phyloP scores from a whole-genome alignment of 371 early-diverging fungal genomes.

The Mortierella polycephala region DNA sequence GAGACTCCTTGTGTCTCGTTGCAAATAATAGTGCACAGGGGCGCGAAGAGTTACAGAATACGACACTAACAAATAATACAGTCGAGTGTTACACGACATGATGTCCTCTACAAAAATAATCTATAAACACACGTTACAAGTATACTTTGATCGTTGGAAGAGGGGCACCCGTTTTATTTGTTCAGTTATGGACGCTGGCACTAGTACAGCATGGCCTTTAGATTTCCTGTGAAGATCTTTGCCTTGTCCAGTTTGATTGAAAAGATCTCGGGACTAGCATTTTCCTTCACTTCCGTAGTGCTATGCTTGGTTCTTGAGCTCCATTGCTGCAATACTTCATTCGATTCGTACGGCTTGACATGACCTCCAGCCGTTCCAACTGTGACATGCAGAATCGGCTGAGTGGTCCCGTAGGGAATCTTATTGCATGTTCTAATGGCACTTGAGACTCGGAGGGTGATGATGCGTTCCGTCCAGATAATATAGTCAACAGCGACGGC shows the following conservation, averaged over 20 bases:
- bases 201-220: constrained; percentile 37
- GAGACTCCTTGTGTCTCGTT: no score
- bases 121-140: no score
- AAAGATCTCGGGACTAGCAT: constrained; percentile 7
- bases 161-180: no score
- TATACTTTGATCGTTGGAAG: no score
- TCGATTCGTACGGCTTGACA: constrained; percentile 48
- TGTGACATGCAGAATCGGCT: constrained; percentile 29
- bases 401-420: constrained; percentile 12
- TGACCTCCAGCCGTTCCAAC: constrained; percentile 27
- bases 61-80: no score
- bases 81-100: no score
- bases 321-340: constrained; percentile 35
- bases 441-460: constrained; percentile 13
- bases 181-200: background rate
- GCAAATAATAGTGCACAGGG: no score
- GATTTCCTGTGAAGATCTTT: constrained; percentile 22
- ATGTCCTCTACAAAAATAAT: no score
- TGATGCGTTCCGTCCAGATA: constrained; percentile 45
- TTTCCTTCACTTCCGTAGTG: background rate
- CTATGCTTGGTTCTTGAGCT: constrained; percentile 2
- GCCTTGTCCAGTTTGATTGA: constrained; percentile 24
- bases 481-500: constrained; percentile 19
- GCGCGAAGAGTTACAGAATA: no score
- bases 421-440: constrained; percentile 11